phyloP scores from a whole-genome alignment of 2,329 filamentous ascomycete species.

The Furcasterigmium sp. region DNA sequence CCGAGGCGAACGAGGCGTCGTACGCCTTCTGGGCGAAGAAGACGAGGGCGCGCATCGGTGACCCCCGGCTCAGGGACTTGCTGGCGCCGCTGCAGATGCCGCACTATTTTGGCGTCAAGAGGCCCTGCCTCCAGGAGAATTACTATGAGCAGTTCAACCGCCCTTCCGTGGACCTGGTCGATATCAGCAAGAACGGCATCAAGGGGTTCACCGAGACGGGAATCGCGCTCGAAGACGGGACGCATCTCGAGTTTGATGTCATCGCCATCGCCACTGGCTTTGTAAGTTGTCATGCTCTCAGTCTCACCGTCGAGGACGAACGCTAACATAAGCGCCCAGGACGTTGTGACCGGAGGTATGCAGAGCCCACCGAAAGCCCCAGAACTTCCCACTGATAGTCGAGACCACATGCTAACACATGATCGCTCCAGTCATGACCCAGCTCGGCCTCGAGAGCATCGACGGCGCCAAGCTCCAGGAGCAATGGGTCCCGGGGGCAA shows the following conservation, averaged over 20 bases:
- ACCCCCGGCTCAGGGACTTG: constrained; percentile 42
- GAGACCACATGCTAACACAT: constrained; percentile 4
- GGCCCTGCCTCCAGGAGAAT: constrained; percentile 34
- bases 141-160: constrained; percentile 45
- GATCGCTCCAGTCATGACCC: constrained; percentile 30
- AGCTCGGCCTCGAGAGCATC: constrained; percentile 37
- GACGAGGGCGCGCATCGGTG: constrained; percentile 41
- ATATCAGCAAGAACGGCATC: constrained; percentile 34
- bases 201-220: constrained; percentile 34
- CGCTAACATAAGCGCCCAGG: constrained; percentile 12
- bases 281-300: constrained; percentile 20
- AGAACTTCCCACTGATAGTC: neutral
- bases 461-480: constrained; percentile 29
- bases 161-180: constrained; percentile 33
- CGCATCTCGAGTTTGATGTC: constrained; percentile 35
- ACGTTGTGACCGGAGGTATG: constrained; percentile 30
- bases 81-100: constrained; percentile 47
- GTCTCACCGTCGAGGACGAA: neutral
- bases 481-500: constrained; percentile 34
- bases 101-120: constrained; percentile 50
- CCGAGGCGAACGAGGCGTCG: constrained; percentile 42
- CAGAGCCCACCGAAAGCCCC: no score
- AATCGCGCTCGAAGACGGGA: constrained; percentile 32
- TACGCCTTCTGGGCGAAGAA: constrained; percentile 53
- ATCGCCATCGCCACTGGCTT: constrained; percentile 41